A percentile compares a stretch with the other conserved stretches of the same genome.
Conservation (phyloP, 257 asterid species). For the Eustoma russellianum region DNA sequence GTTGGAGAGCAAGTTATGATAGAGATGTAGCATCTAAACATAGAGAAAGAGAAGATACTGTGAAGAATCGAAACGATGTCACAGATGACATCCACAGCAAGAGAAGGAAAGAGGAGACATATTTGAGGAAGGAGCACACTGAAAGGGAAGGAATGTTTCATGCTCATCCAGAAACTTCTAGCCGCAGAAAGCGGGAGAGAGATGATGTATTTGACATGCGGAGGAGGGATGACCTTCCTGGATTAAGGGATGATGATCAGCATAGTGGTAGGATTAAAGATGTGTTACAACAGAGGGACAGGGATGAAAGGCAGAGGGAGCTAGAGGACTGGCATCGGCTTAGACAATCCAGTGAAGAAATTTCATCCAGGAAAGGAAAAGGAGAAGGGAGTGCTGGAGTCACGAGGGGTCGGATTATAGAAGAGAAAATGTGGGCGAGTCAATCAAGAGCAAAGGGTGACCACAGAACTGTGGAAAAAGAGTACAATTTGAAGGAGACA, state of each 20-base stretch:
- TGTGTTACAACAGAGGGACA: constrained; percentile 51
- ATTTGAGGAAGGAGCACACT: constrained; percentile 36
- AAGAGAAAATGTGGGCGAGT: constrained; percentile 57
- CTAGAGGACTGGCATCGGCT: constrained; percentile 79
- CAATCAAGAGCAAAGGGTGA: constrained; percentile 72
- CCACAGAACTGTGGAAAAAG: constrained; percentile 55
- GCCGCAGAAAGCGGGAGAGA: constrained; percentile 72
- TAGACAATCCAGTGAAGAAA: constrained; percentile 57
- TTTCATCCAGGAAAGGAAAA: constrained; percentile 56
- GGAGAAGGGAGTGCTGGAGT: constrained; percentile 45
- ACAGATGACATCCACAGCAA: constrained; percentile 48
- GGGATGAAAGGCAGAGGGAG: constrained; percentile 67
- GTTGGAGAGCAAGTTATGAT: constrained; percentile 51
- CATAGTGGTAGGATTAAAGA: constrained; percentile 61
- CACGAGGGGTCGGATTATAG: constrained; percentile 51
- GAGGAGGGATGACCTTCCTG: constrained; percentile 58
- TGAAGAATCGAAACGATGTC: constrained; percentile 41
- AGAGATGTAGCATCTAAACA: constrained; percentile 46
- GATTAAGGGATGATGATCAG: constrained; percentile 55
- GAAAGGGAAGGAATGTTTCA: constrained; percentile 52
- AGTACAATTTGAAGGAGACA: constrained; percentile 48
- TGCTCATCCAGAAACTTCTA: constrained; percentile 52
- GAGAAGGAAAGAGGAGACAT: constrained; percentile 66
- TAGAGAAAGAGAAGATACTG: constrained; percentile 54
- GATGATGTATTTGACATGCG: constrained; percentile 66